A percentile compares a stretch with the other conserved stretches of the same genome.
Evolutionary conservation across 2,329 filamentous ascomycete species (phyloP).

Genomic region (Claviceps digitariae): DNA sequence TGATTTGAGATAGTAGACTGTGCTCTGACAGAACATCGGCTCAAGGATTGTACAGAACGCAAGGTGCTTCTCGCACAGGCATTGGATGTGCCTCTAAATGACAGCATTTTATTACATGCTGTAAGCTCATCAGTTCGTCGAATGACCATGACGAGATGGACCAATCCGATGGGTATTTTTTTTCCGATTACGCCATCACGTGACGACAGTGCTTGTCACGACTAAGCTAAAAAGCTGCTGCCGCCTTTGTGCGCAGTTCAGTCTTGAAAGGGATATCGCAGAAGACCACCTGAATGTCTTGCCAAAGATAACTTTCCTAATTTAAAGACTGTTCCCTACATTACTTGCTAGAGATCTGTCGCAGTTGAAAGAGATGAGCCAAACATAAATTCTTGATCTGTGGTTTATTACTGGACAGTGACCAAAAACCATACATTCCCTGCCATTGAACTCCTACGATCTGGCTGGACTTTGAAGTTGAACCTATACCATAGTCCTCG

Average conservation of each 20-base stretch:
- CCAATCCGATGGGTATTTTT: slow-evolving; percentile 9
- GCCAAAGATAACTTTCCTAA: too few species aligned
- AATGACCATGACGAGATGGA: slow-evolving; percentile 3
- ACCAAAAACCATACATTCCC: background rate
- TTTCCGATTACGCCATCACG: slow-evolving; percentile 16
- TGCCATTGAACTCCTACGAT: background rate
- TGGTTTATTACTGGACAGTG: background rate
- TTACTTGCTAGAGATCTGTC: too few species aligned
- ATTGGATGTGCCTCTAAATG: slow-evolving; percentile 20
- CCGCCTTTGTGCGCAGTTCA: too few species aligned
- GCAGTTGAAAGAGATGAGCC: too few species aligned
- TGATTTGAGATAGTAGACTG: background rate
- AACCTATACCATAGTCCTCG: too few species aligned
- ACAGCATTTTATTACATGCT: slow-evolving; percentile 17
- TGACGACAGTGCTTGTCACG: too few species aligned
- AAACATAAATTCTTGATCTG: background rate
- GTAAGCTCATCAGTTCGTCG: slow-evolving; percentile 6
- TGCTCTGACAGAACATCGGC: background rate
- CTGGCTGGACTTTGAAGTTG: background rate
- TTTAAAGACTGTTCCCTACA: too few species aligned
- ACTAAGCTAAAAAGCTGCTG: too few species aligned
- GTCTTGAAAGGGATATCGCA: too few species aligned
- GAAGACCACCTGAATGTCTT: too few species aligned
- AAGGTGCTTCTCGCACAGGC: slow-evolving; percentile 18
- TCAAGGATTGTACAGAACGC: slow-evolving; percentile 7